Evolutionary conservation across 2,329 filamentous ascomycete species (phyloP).

Genomic region (Paracorniculantispora psalliotae): DNA sequence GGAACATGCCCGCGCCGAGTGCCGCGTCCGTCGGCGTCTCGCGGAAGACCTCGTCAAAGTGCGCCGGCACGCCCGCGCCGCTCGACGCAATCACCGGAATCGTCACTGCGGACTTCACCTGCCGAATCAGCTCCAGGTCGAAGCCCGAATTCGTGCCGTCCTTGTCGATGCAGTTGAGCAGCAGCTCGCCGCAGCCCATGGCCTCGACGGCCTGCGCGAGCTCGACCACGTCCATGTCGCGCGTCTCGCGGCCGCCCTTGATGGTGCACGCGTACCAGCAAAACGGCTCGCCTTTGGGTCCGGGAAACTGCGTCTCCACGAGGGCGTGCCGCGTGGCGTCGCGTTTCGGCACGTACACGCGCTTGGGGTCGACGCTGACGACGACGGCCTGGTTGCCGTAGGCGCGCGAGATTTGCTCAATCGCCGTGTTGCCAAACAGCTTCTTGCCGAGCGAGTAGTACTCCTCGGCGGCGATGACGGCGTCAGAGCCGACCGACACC

Average conservation of each 20-base stretch:
- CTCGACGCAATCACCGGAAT: conserved; percentile 96
- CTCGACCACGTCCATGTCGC: conserved; percentile 88
- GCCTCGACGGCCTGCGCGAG: conserved; percentile 85
- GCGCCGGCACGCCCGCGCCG: conserved; percentile 79
- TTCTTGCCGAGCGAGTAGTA: conserved; percentile 69
- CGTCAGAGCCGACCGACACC: conserved; percentile 93
- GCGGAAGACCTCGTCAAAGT: conserved; percentile 88
- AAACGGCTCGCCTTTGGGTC: conserved; percentile 70
- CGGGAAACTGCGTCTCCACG: conserved; percentile 63
- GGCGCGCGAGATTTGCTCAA: conserved; percentile 88
- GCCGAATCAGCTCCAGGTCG: conserved; percentile 82
- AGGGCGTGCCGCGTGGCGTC: conserved; percentile 70
- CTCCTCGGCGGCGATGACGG: conserved; percentile 86
- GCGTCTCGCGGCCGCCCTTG: conserved; percentile 90
- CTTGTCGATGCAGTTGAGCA: conserved; percentile 96
- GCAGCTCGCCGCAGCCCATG: conserved; percentile 90
- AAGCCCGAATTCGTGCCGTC: conserved; percentile 94
- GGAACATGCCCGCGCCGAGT: conserved; percentile 95
- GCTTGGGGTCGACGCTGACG: conserved; percentile 88
- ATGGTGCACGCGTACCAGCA: conserved; percentile 99
- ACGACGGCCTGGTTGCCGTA: conserved; percentile 98
- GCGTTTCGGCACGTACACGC: conserved; percentile 74
- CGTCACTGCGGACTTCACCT: conserved; percentile 79
- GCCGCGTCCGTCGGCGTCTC: conserved; percentile 86
- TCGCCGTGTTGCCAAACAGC: conserved; percentile 77